Evolutionary conservation across 306 rosid species (phyloP).

Genomic region (Quercus alba): DNA sequence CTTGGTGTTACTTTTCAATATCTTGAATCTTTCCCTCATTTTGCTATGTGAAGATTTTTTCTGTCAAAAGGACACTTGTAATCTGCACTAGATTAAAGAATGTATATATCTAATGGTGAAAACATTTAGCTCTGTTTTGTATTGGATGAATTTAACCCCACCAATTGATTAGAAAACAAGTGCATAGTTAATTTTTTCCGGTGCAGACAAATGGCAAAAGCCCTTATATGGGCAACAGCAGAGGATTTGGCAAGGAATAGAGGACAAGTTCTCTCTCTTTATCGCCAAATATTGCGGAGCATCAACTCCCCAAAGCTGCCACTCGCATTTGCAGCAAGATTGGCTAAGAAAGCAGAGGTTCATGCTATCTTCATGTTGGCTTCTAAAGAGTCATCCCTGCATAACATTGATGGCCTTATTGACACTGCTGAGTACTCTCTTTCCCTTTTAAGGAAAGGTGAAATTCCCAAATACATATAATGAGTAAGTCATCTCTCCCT

Average conservation of each 20-base stretch:
- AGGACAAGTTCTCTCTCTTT: slow-evolving; percentile 57
- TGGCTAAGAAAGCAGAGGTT: slow-evolving; percentile 60
- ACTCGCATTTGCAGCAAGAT: slow-evolving; percentile 56
- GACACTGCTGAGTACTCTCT: slow-evolving; percentile 80
- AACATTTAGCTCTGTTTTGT: not conserved
- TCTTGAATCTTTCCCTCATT: no score
- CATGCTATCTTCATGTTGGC: slow-evolving; percentile 72
- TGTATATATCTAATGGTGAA: not conserved
- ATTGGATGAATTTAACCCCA: not conserved
- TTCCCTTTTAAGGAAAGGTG: slow-evolving; percentile 56
- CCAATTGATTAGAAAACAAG: not conserved
- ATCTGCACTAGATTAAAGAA: not conserved
- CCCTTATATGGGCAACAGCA: slow-evolving; percentile 72
- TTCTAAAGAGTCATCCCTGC: slow-evolving; percentile 70
- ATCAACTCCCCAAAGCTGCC: slow-evolving; percentile 66
- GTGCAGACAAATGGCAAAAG: slow-evolving; percentile 46
- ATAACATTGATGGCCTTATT: slow-evolving; percentile 71
- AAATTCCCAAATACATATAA: slow-evolving; percentile 43
- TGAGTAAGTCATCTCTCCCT: slow-evolving; percentile 18
- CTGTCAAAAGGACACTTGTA: not conserved
- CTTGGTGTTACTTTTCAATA: no score
- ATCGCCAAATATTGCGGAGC: slow-evolving; percentile 66
- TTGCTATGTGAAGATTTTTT: no score
- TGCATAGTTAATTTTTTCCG: not conserved
- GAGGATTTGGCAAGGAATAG: slow-evolving; percentile 67